Evolutionary conservation across 768 basidiomycete genomes (phyloP), one percentile per base, ranked within the genome.

Genomic region (Agaricus bisporus): DNA sequence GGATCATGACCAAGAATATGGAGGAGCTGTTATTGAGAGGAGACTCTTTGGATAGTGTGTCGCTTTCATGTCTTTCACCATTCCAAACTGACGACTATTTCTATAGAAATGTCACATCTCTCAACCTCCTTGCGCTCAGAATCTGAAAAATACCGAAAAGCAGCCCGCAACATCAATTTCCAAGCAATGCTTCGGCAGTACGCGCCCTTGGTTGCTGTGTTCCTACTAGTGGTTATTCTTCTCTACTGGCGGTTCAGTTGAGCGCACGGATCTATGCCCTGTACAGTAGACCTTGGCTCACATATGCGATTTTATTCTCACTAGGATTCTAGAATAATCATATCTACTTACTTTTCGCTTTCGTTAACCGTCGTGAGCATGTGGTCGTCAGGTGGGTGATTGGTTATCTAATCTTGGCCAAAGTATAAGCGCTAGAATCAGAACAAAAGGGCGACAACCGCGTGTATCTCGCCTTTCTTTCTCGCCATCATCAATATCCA

Each of bases 1-100:
- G 92, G 59, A 98, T 99, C 70, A 98, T 99, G 97, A 98, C 97
- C 8, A 98, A 99, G 76, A 98, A 99, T 65, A 99, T 99, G 95
- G 97, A 99, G 70, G 97, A 99, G 69, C 73, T 99, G 48, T 71
- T 99, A 46, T 98, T 95, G 97, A 78, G 97, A 67, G 97, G 97
- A 25, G 97, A 99, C 68, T 95, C 92, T 28, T 77, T 99, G 55
- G 97, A 99, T 69, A 79, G 97, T 95, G 64, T 61, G 89, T 73
- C 43, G 38, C 36, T 38, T 58, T 14, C 28, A 47, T 25, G 18
- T 51, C 41, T 5, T 15, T 51, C 18, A 36, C 17, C 26, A 35
- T 14, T 35, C 42, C 37, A 15, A 42, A 8, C 15, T 50, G 25
- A 55, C 22, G 17, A 5, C 54, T 32, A 47, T 22, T 37, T 45